A percentile compares a stretch with the other conserved stretches of the same genome.
Evolutionary conservation across 495 filamentous ascomycete genomes (phyloP).

Genomic region (Trichocladium uniseriatum): DNA sequence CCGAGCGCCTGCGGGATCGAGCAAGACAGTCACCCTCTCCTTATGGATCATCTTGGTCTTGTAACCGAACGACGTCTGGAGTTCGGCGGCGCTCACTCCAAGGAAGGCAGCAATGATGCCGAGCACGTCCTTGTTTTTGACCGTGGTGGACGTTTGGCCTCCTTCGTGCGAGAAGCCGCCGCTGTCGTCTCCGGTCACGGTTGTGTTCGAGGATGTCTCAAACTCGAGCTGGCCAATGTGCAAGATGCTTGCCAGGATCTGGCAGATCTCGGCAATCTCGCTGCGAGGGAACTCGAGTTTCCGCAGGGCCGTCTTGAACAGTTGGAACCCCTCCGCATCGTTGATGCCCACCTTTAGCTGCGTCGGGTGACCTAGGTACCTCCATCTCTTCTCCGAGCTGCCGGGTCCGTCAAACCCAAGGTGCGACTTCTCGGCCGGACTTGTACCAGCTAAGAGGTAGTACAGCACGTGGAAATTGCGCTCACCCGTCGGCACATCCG

Average conservation of each 20-base stretch:
- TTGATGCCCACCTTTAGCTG: conserved; percentile 96
- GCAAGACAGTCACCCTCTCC: conserved; percentile 93
- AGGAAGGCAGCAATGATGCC: conserved; percentile 83
- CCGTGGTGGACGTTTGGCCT: conserved; percentile 70
- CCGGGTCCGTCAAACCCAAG: conserved; percentile 65
- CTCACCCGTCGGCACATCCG: conserved; percentile 86
- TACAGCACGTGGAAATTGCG: conserved; percentile 94
- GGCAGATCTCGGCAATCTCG: conserved; percentile 94
- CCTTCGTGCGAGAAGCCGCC: conserved; percentile 95
- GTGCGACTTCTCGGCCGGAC: conserved; percentile 78
- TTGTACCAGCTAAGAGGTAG: conserved; percentile 89
- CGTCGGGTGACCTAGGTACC: conserved; percentile 90
- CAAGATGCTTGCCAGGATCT: conserved; percentile 81
- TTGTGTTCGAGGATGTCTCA: conserved; percentile 64
- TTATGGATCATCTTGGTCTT: conserved; percentile 91
- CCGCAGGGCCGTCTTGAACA: conserved; percentile 90
- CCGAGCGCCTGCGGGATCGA: conserved; percentile 83
- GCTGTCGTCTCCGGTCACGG: conserved; percentile 75
- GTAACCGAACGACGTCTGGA: conserved; percentile 84
- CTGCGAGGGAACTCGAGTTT: conserved; percentile 88
- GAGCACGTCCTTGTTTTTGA: conserved; percentile 88
- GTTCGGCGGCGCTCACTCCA: conserved; percentile 65
- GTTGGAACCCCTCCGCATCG: conserved; percentile 87
- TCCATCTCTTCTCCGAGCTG: conserved; percentile 70
- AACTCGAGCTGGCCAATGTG: conserved; percentile 97